phyloP scores from a whole-genome alignment of 345 rosid genomes.

The Boechera divaricarpa region DNA sequence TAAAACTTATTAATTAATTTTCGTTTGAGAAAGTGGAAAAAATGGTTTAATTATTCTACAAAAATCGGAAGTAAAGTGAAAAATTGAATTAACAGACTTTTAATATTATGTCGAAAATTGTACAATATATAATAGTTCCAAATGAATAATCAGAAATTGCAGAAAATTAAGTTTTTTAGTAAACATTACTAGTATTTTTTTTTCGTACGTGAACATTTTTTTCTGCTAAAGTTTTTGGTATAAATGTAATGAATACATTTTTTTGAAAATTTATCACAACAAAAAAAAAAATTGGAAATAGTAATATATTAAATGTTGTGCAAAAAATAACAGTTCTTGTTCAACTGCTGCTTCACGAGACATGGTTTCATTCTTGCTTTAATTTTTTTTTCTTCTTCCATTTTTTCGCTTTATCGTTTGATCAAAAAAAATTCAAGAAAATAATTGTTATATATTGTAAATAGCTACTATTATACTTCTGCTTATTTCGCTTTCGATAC shows the following conservation, averaged over 20 bases:
- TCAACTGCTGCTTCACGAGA: slow-evolving; percentile 47
- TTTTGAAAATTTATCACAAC: not conserved
- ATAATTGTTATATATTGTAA: not conserved
- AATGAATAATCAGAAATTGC: slow-evolving; percentile 2
- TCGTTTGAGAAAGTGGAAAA: slow-evolving; percentile 10
- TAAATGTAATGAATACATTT: not conserved
- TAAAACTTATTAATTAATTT: not conserved
- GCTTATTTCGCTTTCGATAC: slow-evolving; percentile 43
- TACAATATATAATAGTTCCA: not conserved
- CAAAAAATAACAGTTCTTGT: slow-evolving; percentile 16
- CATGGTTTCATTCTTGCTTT: slow-evolving; percentile 31
- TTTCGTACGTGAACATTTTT: not conserved
- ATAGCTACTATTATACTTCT: not conserved
- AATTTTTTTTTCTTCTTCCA: not conserved
- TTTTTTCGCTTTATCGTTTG: not conserved
- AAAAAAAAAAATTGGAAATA: not conserved
- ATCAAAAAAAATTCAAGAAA: not conserved
- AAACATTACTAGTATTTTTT: not conserved
- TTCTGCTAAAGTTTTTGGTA: too few relatives aligned
- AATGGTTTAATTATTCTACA: not conserved
- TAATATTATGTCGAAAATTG: not conserved
- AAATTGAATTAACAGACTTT: not conserved
- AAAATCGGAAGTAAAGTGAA: not conserved
- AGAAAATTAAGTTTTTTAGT: not conserved
- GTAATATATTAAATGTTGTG: not conserved